Percentiles rank a stretch among this genome's conserved stretches.
Evolutionary conservation across 2,329 filamentous ascomycete genomes (phyloP).

Genomic region (Pyricularia sp.): DNA sequence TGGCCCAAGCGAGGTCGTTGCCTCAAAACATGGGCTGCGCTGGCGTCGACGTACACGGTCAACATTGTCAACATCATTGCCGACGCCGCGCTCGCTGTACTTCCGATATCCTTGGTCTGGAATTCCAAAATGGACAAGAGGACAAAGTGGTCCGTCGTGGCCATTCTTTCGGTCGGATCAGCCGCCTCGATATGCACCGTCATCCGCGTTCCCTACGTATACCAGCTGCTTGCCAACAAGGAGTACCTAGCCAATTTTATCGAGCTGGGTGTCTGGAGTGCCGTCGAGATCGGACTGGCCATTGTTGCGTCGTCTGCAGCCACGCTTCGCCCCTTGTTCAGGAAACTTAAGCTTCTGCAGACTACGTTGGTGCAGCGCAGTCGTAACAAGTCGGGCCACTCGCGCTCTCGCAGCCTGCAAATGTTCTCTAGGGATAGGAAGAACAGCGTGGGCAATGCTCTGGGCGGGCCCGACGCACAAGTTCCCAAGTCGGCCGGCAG

Average conservation of each 20-base stretch:
- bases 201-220: conserved; percentile 31
- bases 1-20: neutral
- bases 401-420: neutral
- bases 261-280: conserved; percentile 35
- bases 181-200: conserved; percentile 33
- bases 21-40: conserved; percentile 11
- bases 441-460: neutral
- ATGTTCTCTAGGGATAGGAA: neutral
- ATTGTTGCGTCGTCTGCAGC: conserved; percentile 28
- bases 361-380: neutral
- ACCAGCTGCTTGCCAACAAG: conserved; percentile 21
- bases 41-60: conserved; percentile 26
- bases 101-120: conserved; percentile 30
- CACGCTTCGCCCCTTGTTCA: conserved; percentile 28
- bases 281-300: conserved; percentile 31
- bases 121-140: conserved; percentile 27
- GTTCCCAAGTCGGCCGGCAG: neutral
- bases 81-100: conserved; percentile 28
- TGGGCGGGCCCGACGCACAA: neutral
- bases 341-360: conserved; percentile 6
- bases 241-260: conserved; percentile 34
- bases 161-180: conserved; percentile 22
- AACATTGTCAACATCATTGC: conserved; percentile 27
- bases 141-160: conserved; percentile 26
- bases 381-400: neutral